Evolutionary conservation across 108 stramenopile species (phyloP), one percentile per base, ranked within the genome.

Genomic region (Stephanodiscus triporus): DNA sequence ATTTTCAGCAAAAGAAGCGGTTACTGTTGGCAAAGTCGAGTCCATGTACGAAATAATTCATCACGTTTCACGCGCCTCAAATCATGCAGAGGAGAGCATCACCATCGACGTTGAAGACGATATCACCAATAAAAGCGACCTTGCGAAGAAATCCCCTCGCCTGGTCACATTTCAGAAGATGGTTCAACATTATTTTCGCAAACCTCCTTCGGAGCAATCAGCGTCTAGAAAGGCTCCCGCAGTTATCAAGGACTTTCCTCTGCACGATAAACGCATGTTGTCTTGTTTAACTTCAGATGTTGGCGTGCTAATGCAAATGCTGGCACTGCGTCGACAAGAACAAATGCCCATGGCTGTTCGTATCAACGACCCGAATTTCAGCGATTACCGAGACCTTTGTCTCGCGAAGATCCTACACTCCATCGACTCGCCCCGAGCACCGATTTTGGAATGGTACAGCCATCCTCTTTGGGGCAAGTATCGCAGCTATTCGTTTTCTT

Each of bases 381-480:
- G 45, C 6, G 91, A 92, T 66, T 95, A 95, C 77, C 84, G 87
- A 24, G 73, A 88, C 14, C 72, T 91, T 17, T 82, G 82, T 26
- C 54, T 88, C 40, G 78, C 95, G 0, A 94, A 94, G 70, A 80
- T 94, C 29, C 73, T 96, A 14, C 92, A 96, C 76, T 91, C 86
- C 8, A 88, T 94, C 10, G 91, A 85, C 57, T 63, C 89, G 1
- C 81, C 88, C 34, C 73, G 86, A 0, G 69, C 82, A 29, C 86
- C 86, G n/a, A 63, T 84, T 37, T 63, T 57, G 24, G 27, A 54
- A 26, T 88, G 86, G 64, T 80, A 83, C 10, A 64, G 51, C 27
- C 88, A 91, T 70, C 78, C 80, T 37, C 60, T 94, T 1, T 94
- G 88, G 83, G 93, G 91, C 10, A 90, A 89, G 66, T 90, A 78